These are phyloP conservation scores for Pseudevernia furfuracea DNA, from an alignment of 495 filamentous ascomycete genomes.

Conservation along the genomic window DNA sequence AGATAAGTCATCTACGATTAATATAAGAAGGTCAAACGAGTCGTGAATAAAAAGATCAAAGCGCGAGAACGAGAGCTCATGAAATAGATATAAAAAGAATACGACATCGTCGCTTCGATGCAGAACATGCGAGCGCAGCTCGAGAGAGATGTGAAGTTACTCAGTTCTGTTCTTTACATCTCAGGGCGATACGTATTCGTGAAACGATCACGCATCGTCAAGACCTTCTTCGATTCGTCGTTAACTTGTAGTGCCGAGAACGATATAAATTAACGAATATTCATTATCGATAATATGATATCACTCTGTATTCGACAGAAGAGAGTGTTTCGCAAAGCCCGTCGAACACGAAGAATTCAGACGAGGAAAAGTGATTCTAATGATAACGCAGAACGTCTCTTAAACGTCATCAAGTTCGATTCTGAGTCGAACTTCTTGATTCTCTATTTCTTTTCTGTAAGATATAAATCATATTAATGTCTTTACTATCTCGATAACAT, in stretches of 20 bases:
- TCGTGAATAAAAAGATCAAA: neutral
- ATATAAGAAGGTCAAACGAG: conserved; percentile 1
- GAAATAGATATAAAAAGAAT: conserved; percentile 10
- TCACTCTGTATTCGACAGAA: conserved; percentile 10
- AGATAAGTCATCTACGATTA: conserved; percentile 15
- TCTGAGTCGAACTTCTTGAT: no score
- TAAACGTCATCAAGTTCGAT: neutral
- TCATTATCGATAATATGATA: conserved; percentile 15
- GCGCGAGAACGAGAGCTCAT: conserved; percentile 1
- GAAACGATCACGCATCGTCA: neutral
- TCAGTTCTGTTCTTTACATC: neutral
- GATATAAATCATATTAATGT: neutral
- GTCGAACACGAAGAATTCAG: conserved; percentile 2
- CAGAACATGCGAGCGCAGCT: neutral
- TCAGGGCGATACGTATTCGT: neutral
- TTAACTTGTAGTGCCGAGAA: neutral
- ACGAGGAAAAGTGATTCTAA: neutral
- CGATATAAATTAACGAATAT: neutral
- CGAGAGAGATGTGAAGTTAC: neutral
- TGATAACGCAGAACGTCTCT: neutral
- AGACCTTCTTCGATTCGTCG: conserved; percentile 1
- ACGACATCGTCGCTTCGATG: neutral
- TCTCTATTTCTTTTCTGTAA: conserved; percentile 23
- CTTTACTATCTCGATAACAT: conserved; percentile 8
- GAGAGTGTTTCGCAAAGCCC: conserved; percentile 1